These are phyloP conservation scores for Dipodascus albidus DNA, from an alignment of 805 yeast species.

Conservation along the genomic window DNA sequence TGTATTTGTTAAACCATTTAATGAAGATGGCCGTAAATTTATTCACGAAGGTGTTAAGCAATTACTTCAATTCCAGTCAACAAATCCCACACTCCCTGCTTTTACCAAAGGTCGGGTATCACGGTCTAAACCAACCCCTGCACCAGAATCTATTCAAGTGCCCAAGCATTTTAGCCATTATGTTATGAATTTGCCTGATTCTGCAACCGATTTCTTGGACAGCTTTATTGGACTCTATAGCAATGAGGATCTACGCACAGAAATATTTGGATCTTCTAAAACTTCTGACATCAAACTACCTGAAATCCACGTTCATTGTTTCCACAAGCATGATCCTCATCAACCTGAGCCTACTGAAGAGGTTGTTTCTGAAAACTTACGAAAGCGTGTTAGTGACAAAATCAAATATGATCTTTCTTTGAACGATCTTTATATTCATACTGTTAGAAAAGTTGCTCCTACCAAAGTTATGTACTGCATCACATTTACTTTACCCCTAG, in stretches of 20 bases:
- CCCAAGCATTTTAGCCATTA: conserved; percentile 54
- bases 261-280: conserved; percentile 9
- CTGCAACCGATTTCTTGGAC: conserved; percentile 73
- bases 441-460: conserved; percentile 91
- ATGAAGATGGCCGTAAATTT: conserved; percentile 75
- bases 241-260: conserved; percentile 16
- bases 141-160: conserved; percentile 20
- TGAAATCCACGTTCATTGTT: conserved; percentile 80
- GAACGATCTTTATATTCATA: conserved; percentile 49
- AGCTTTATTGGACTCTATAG: conserved; percentile 66
- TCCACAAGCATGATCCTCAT: conserved; percentile 72
- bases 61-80: conserved; percentile 33
- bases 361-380: conserved; percentile 58
- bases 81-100: conserved; percentile 4
- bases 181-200: conserved; percentile 93
- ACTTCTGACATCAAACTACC: conserved; percentile 34
- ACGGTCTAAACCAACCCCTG: not conserved
- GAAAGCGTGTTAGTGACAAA: conserved; percentile 37
- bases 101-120: not conserved
- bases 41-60: conserved; percentile 49
- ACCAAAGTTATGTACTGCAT: conserved; percentile 95
- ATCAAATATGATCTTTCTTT: conserved; percentile 36
- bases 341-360: conserved; percentile 62
- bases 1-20: conserved; percentile 47
- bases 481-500: conserved; percentile 47